Base-by-base conservation (phyloP, 2,329 filamentous ascomycete species). In the Bipolaris victoriae region DNA sequence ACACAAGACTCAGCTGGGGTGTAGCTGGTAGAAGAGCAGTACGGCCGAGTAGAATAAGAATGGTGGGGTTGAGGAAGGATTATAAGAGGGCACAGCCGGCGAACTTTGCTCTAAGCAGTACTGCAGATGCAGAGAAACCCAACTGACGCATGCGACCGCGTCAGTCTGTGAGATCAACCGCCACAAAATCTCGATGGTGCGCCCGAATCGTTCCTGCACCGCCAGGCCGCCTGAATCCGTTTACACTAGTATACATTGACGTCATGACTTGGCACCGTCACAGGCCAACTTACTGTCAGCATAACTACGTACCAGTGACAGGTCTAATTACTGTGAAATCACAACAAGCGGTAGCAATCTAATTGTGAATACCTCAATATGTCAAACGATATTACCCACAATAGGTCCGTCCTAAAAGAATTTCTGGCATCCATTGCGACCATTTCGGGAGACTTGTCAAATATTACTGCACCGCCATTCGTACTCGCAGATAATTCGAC, bases 381-480 rank as follows among this genome's bases (percentile, higher is more conserved):
- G 61, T 57, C 63, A 6, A 62, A 59, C 15, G 63, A 66, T 16
- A 72, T 72, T 10, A 53, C 58, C 9, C 61, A 63, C 4, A 73
- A 74, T 37, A 69, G 73, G 16, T 73, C 73, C 37, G 63, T 63
- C 11, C 54, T 75, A 40, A 73, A 67, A 43, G 71, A 76, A 13
- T 76, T 76, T 56, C 49, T 76, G 7, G 65, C 58, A 2, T 79
- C 77, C 0, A 79, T 81, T 45, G 75, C 79, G 29, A 80, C 78
- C 1, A 79, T 81, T 52, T 77, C 75, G 66, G 79, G 79, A 35
- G 79, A 81, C 55, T 70, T 81, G 6, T 76, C 71, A 41, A 81
- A 79, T 51, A 81, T 81, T 52, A 81, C 79, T 7, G 79, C 79
- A 0, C 79, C 79, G 3, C 79, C 79, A 3, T 81, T 81, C 55